Percentiles rank a stretch among this genome's conserved stretches.
These are phyloP conservation scores for Xerocomellus amylosporus DNA, from an alignment of 768 basidiomycete genomes.

Conservation along the genomic window DNA sequence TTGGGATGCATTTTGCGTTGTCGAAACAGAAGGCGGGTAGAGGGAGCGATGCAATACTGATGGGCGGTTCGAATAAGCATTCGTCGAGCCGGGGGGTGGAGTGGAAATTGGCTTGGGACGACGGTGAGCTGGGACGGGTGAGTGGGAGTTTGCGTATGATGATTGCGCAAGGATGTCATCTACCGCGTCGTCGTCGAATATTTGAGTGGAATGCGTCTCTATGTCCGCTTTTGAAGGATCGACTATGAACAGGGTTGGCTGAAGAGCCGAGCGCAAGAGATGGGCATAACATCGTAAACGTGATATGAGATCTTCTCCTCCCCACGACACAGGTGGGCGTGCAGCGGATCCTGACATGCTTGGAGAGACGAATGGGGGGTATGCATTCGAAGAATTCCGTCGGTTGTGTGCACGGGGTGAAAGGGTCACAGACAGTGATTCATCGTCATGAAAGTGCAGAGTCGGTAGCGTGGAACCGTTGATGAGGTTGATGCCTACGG, in stretches of 20 bases:
- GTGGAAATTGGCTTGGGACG: conserved; percentile 64
- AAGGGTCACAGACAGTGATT: conserved; percentile 75
- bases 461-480: conserved; percentile 84
- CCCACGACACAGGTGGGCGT: conserved; percentile 60
- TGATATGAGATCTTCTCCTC: conserved; percentile 81
- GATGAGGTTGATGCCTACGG: conserved; percentile 84
- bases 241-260: conserved; percentile 82
- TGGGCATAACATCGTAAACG: conserved; percentile 76
- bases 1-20: conserved; percentile 57
- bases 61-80: conserved; percentile 62
- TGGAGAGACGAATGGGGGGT: conserved; percentile 60
- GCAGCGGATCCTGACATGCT: conserved; percentile 41
- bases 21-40: conserved; percentile 48
- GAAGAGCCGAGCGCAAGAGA: conserved; percentile 80
- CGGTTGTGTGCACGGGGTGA: conserved; percentile 36
- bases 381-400: conserved; percentile 46
- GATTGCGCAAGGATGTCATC: conserved; percentile 84
- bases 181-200: conserved; percentile 84
- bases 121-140: conserved; percentile 81
- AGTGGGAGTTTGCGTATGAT: conserved; percentile 71
- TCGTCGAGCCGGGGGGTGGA: conserved; percentile 34
- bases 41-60: conserved; percentile 83
- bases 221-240: conserved; percentile 93
- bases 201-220: conserved; percentile 81
- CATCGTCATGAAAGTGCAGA: conserved; percentile 96